Evolutionary conservation across 75 land plant species (phyloP).

Genomic region (Cryptomeria japonica): DNA sequence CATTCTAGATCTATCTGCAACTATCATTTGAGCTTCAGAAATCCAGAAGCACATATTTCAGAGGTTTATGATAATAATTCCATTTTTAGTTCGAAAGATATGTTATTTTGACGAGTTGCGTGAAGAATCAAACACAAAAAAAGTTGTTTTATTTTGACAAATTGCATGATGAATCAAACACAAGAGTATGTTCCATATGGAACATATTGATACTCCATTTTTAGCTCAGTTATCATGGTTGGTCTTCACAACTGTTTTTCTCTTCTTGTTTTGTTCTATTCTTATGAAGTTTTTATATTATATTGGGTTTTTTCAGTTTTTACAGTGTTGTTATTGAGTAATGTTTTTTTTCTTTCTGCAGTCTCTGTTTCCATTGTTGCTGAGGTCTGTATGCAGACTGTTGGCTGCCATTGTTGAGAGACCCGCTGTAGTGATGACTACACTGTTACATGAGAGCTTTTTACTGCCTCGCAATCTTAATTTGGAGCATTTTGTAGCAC

Average conservation of each 20-base stretch:
- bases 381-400: conserved; percentile 25
- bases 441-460: conserved; percentile 32
- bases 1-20: background rate
- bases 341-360: background rate
- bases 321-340: background rate
- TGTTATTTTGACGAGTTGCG: no score
- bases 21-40: no score
- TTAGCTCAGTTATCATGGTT: background rate
- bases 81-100: background rate
- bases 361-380: conserved; percentile 29
- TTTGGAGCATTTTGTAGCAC: conserved; percentile 30
- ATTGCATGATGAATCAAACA: no score
- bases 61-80: background rate
- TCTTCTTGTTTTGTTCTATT: no score
- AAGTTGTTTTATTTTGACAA: no score
- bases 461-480: conserved; percentile 34
- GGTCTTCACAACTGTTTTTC: background rate
- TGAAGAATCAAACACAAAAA: no score
- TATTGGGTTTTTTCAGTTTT: no score
- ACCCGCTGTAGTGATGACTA: conserved; percentile 30
- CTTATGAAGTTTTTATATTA: accelerated
- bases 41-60: background rate
- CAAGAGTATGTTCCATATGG: no score
- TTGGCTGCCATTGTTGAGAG: conserved; percentile 12
- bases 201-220: background rate